These are phyloP conservation scores for Suillus bovinus DNA, from an alignment of 768 basidiomycete species.

Conservation along the genomic window DNA sequence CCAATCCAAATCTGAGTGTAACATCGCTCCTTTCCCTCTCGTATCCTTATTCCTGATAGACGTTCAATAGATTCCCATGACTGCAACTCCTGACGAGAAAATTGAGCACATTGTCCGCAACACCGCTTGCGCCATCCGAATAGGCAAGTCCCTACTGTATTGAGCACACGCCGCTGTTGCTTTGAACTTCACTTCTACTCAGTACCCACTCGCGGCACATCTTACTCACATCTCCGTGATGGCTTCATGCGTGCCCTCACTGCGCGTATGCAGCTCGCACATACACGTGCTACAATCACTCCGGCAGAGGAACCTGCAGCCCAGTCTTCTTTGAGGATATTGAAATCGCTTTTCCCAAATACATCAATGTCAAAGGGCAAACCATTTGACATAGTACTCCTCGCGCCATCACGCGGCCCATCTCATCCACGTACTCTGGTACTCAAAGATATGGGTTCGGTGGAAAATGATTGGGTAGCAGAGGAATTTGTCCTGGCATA, in stretches of 20 bases:
- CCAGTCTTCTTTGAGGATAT: constrained; percentile 64
- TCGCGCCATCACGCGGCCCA: constrained; percentile 48
- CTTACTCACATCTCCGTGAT: constrained; percentile 78
- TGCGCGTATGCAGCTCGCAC: constrained; percentile 52
- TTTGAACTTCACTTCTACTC: constrained; percentile 7
- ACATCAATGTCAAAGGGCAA: constrained; percentile 64
- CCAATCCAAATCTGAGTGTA: constrained; percentile 63
- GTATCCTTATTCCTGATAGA: not conserved
- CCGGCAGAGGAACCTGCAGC: constrained; percentile 57
- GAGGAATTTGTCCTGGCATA: constrained; percentile 74
- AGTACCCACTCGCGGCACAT: constrained; percentile 84
- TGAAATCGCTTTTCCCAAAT: constrained; percentile 78
- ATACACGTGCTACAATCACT: constrained; percentile 52
- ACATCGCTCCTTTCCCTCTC: constrained; percentile 14
- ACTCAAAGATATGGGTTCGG: constrained; percentile 69
- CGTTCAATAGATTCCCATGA: constrained; percentile 47
- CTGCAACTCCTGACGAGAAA: constrained; percentile 67
- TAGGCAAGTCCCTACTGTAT: constrained; percentile 47
- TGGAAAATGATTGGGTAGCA: constrained; percentile 76
- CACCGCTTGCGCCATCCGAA: constrained; percentile 71
- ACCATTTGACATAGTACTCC: constrained; percentile 68
- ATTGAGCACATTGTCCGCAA: constrained; percentile 65
- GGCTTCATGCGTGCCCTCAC: constrained; percentile 79
- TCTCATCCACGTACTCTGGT: constrained; percentile 54
- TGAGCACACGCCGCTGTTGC: not conserved